A percentile compares a stretch with the other conserved stretches of the same genome.
These are phyloP conservation scores for Durio zibethinus DNA, from an alignment of 345 rosid species.

Conservation along the genomic window DNA sequence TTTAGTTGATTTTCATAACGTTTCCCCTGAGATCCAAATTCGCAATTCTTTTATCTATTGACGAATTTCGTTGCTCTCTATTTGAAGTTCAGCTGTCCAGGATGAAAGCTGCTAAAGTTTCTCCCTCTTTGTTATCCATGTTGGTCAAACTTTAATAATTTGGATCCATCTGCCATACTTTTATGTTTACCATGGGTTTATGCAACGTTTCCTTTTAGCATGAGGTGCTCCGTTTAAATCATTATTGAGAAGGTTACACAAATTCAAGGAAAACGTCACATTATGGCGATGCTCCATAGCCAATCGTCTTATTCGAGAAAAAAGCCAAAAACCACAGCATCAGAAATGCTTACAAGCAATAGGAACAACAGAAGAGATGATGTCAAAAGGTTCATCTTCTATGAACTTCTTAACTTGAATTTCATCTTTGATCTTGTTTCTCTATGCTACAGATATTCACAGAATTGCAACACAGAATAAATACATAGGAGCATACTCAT, in stretches of 20 bases:
- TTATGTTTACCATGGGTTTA: background rate
- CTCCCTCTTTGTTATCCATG: background rate
- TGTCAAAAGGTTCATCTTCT: background rate
- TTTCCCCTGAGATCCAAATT: background rate
- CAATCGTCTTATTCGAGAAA: background rate
- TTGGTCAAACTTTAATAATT: background rate
- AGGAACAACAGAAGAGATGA: background rate
- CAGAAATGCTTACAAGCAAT: background rate
- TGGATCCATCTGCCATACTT: background rate
- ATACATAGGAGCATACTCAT: conserved; percentile 11
- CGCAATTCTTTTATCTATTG: background rate
- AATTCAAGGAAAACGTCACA: background rate
- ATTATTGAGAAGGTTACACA: background rate
- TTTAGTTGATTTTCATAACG: background rate
- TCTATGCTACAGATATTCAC: conserved; percentile 36
- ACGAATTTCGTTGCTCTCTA: background rate
- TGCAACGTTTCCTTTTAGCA: background rate
- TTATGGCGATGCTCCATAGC: background rate
- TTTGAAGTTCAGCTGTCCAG: too few relatives aligned
- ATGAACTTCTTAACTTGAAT: conserved; percentile 26
- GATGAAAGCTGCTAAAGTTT: too few relatives aligned
- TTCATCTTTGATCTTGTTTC: conserved; percentile 31
- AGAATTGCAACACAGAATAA: conserved; percentile 24
- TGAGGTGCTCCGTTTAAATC: background rate
- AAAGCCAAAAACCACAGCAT: background rate